Evolutionary conservation across 768 basidiomycete species (phyloP).

Genomic region (Cubamyces sp.): DNA sequence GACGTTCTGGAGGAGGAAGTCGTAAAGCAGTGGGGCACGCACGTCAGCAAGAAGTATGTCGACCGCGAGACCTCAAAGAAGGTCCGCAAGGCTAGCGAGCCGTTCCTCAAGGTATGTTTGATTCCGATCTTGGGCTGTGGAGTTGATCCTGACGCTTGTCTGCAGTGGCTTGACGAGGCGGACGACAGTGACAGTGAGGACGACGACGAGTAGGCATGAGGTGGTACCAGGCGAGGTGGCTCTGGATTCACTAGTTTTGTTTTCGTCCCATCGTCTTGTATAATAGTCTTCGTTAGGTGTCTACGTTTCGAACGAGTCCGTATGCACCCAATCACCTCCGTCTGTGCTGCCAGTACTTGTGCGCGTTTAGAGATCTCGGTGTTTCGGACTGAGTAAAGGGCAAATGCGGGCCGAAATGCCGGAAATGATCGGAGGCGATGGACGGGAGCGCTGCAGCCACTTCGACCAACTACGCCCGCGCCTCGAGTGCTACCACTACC

Average conservation of each 20-base stretch:
- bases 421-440: neutral
- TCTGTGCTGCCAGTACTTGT: too few relatives aligned
- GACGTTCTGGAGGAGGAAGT: conserved; percentile 94
- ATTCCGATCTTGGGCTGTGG: neutral
- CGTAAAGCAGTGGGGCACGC: conserved; percentile 90
- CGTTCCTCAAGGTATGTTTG: conserved; percentile 81
- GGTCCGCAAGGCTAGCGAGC: conserved; percentile 93
- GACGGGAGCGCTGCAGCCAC: neutral
- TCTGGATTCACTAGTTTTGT: neutral
- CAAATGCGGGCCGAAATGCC: neutral
- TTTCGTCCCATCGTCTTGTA: neutral
- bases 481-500: too few relatives aligned
- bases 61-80: conserved; percentile 95
- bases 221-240: neutral
- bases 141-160: conserved; percentile 8
- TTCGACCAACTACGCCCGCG: neutral
- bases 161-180: conserved; percentile 86
- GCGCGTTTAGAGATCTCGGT: too few relatives aligned
- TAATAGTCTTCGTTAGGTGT: neutral
- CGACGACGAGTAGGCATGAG: conserved; percentile 20
- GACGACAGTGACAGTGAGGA: conserved; percentile 70
- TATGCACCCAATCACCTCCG: neutral
- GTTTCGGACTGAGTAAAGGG: too few relatives aligned
- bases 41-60: conserved; percentile 95
- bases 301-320: too few relatives aligned